Base-by-base conservation (phyloP, 192 early-diverging fungal species). In the Linnemannia schmuckeri region DNA sequence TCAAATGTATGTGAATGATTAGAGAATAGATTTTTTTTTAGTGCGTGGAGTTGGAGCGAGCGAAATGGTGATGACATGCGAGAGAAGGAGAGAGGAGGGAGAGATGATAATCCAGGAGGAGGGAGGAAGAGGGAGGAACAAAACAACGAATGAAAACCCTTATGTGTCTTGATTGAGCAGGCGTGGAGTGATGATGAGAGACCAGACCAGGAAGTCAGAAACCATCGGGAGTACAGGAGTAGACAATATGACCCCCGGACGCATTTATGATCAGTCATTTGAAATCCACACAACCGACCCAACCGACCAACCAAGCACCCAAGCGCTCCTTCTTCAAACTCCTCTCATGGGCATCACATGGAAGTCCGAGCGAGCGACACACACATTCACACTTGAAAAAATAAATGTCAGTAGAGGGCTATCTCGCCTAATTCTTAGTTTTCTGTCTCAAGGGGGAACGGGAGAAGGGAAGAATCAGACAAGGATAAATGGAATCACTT, bases 231-330 rank as follows among this genome's bases (percentile, higher is more conserved):
- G 6, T 30, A 61, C n/a, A 9, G n/a, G 57, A 27, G 24, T 61
- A 27, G 61, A 10, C 22, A 30, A 61, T 30, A 24, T 10, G 12
- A 66, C 61, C 30, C n/a, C 12, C 9, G 4, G 27, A 33, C 27
- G 27, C 61, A 66, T 66, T 66, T 66, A 10, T 66, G 61, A 66
- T 66, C 61, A 66, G 61, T 66, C 61, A 66, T 66, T 66, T 66
- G 61, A 66, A 66, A 66, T 66, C 15, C 61, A 35, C 30, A 33
- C 61, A 33, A 33, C 49, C 15, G 49, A 52, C 49, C 17, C 15
- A 52, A 2, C 17, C 17, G 47, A 52, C 61, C 30, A 66, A 66
- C 61, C 61, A 66, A 66, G 27, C 55, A 27, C 7, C 22, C 61
- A 66, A 66, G 61, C 30, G 61, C 6, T 13, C 61, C 33, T 24